Percentiles rank a stretch among this genome's conserved stretches.
phyloP scores from a whole-genome alignment of 176 grass and related monocot species.

The Hyparrhenia diplandra region DNA sequence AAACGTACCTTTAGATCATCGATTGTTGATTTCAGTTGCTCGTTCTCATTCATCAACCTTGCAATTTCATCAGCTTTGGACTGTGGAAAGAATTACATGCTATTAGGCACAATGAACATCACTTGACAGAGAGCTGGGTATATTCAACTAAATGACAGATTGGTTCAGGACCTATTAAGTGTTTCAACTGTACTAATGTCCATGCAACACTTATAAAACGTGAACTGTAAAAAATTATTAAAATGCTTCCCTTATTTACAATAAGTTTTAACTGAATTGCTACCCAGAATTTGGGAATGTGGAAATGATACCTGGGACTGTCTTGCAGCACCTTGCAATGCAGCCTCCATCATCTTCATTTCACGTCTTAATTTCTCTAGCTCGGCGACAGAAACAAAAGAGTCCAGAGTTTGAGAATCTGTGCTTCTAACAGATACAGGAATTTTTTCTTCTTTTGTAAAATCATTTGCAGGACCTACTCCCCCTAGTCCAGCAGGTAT shows the following conservation, averaged over 20 bases:
- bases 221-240: not conserved
- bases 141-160: constrained; percentile 7
- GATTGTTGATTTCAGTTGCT: constrained; percentile 77
- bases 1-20: constrained; percentile 90
- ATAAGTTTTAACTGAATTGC: constrained; percentile 10
- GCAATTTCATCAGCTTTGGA: constrained; percentile 98
- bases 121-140: not conserved
- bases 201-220: not conserved
- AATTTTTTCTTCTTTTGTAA: constrained; percentile 41
- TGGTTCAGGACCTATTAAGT: not conserved
- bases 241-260: constrained; percentile 15
- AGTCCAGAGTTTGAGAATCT: constrained; percentile 35
- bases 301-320: constrained; percentile 85
- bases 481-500: constrained; percentile 33
- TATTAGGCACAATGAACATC: constrained; percentile 12
- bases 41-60: constrained; percentile 92
- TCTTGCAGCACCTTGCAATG: constrained; percentile 98
- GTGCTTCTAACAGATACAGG: constrained; percentile 25
- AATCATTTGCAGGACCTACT: constrained; percentile 29
- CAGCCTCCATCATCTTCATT: constrained; percentile 99
- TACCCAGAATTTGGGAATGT: not conserved
- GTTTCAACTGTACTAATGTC: not conserved
- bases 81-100: constrained; percentile 40
- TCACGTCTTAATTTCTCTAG: constrained; percentile 78
- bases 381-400: constrained; percentile 41